These are phyloP conservation scores for Xylaria palmicola DNA, from an alignment of 495 filamentous ascomycete genomes.

Conservation along the genomic window DNA sequence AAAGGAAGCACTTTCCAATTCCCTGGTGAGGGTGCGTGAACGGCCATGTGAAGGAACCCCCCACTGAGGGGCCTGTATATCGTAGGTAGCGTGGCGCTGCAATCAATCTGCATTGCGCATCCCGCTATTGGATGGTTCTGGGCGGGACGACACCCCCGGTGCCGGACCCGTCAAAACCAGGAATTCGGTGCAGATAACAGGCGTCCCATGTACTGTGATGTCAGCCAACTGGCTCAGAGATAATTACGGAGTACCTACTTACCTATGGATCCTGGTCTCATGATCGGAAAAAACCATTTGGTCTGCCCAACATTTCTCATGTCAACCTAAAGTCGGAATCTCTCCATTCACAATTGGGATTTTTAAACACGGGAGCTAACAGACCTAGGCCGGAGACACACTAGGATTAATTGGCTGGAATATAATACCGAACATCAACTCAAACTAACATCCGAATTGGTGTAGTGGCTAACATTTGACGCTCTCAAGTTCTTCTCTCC, in stretches of 20 bases:
- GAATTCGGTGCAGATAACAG: too few species aligned
- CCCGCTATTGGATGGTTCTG: background rate
- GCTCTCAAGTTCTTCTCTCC: constrained; percentile 27
- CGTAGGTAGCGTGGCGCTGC: constrained; percentile 4
- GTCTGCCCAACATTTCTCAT: background rate
- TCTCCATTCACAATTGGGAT: too few species aligned
- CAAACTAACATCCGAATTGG: constrained; percentile 30
- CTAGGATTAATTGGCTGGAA: background rate
- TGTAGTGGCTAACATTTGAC: constrained; percentile 40
- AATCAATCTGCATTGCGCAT: background rate
- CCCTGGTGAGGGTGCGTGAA: background rate
- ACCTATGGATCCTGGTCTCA: too few species aligned
- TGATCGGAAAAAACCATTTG: too few species aligned
- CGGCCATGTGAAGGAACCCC: constrained; percentile 1
- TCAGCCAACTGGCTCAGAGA: too few species aligned
- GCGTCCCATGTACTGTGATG: background rate
- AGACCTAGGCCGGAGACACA: too few species aligned
- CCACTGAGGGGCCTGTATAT: background rate
- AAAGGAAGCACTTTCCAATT: too few species aligned
- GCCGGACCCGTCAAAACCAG: background rate
- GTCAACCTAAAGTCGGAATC: background rate
- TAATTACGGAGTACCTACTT: too few species aligned
- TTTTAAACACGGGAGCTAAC: too few species aligned
- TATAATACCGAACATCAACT: background rate
- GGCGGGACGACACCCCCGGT: background rate